Evolutionary conservation across 192 early-diverging fungal species (phyloP).

Genomic region (Coemansia sp.): DNA sequence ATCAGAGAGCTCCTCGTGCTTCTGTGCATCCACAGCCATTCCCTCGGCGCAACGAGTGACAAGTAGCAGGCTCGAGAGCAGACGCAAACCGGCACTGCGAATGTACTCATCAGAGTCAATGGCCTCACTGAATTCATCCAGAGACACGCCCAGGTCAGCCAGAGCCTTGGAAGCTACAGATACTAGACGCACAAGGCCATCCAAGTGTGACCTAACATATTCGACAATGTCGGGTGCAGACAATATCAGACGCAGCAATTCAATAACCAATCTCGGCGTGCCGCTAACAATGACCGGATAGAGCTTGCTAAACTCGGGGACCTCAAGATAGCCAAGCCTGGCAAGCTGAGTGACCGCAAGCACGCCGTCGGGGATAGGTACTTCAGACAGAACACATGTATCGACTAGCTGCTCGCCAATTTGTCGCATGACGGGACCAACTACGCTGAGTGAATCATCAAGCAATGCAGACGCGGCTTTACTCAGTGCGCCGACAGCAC

Average conservation of each 20-base stretch:
- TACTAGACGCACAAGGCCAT: slow-evolving; percentile 15
- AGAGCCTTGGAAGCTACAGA: slow-evolving; percentile 12
- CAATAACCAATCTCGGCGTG: slow-evolving; percentile 10
- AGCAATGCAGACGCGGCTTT: neutral
- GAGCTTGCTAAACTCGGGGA: slow-evolving; percentile 8
- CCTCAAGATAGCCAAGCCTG: slow-evolving; percentile 3
- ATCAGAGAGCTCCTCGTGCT: slow-evolving; percentile 19
- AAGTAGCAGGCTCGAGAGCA: slow-evolving; percentile 24
- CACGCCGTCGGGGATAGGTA: slow-evolving; percentile 23
- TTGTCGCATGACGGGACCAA: slow-evolving; percentile 20
- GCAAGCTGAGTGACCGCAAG: slow-evolving; percentile 15
- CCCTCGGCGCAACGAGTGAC: slow-evolving; percentile 14
- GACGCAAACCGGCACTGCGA: slow-evolving; percentile 19
- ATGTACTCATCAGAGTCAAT: slow-evolving; percentile 22
- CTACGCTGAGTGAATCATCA: slow-evolving; percentile 1
- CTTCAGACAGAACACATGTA: slow-evolving; percentile 21
- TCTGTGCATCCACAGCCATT: slow-evolving; percentile 5
- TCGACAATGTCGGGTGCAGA: neutral
- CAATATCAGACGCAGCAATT: slow-evolving; percentile 20
- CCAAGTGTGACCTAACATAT: slow-evolving; percentile 1
- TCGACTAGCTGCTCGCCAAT: slow-evolving; percentile 19
- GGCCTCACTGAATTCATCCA: slow-evolving; percentile 11
- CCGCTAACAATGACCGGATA: slow-evolving; percentile 25
- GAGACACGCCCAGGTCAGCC: slow-evolving; percentile 9
- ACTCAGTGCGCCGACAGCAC: slow-evolving; percentile 10